phyloP scores from a whole-genome alignment of 768 basidiomycete species.

The Tulasnella sp. region DNA sequence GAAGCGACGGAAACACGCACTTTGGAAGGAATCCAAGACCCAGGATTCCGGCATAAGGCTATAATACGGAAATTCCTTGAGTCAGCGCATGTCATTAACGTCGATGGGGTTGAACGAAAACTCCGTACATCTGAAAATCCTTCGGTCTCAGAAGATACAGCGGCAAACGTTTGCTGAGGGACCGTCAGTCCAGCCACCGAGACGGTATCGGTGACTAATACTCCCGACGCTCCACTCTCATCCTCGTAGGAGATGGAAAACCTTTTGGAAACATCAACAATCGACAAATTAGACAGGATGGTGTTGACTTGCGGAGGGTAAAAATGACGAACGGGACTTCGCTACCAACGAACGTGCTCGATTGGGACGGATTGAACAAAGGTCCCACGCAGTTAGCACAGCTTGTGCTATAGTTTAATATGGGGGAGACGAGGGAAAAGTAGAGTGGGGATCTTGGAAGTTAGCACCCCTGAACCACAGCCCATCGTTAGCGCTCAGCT shows the following conservation, averaged over 20 bases:
- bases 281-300: neutral
- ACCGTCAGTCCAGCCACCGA: conserved; percentile 45
- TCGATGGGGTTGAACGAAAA: neutral
- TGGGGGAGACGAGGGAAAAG: neutral
- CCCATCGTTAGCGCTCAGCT: neutral
- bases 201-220: conserved; percentile 41
- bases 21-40: neutral
- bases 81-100: neutral
- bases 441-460: neutral
- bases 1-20: neutral
- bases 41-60: conserved; percentile 7
- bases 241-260: neutral
- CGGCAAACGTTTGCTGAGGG: conserved; percentile 43
- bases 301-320: neutral
- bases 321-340: neutral
- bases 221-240: neutral
- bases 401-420: neutral
- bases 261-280: too few species aligned
- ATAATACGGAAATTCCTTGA: too few species aligned
- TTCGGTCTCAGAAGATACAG: conserved; percentile 41
- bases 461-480: neutral
- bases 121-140: conserved; percentile 13
- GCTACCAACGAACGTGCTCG: neutral
- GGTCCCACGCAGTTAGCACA: neutral
- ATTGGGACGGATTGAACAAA: neutral